phyloP scores from a whole-genome alignment of 768 basidiomycete species.

The Lactifluus piperatus region DNA sequence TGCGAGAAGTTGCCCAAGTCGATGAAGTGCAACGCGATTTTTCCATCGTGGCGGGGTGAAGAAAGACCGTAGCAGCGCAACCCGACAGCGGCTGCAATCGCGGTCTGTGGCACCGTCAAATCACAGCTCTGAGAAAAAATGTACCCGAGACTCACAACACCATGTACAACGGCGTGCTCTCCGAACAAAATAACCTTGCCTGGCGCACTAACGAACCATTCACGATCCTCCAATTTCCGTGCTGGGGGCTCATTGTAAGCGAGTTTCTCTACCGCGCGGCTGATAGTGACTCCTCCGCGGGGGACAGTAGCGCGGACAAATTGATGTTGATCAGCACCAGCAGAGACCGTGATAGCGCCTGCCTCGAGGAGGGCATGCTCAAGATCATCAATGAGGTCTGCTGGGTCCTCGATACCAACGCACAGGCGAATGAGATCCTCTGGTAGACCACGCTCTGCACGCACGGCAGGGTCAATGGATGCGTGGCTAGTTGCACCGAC shows the following conservation, averaged over 20 bases:
- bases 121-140: not conserved
- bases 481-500: slow-evolving; percentile 58
- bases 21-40: slow-evolving; percentile 64
- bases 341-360: slow-evolving; percentile 66
- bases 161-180: slow-evolving; percentile 97
- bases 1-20: slow-evolving; percentile 71
- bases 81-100: slow-evolving; percentile 90
- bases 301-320: slow-evolving; percentile 36
- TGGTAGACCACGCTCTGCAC: slow-evolving; percentile 94
- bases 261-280: slow-evolving; percentile 62
- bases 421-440: slow-evolving; percentile 97
- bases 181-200: slow-evolving; percentile 98
- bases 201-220: slow-evolving; percentile 90
- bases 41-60: slow-evolving; percentile 64
- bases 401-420: slow-evolving; percentile 94
- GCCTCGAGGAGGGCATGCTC: slow-evolving; percentile 88
- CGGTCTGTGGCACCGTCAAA: slow-evolving; percentile 47
- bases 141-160: slow-evolving; percentile 58
- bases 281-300: slow-evolving; percentile 31
- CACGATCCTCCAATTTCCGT: slow-evolving; percentile 31
- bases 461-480: slow-evolving; percentile 91
- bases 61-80: slow-evolving; percentile 89
- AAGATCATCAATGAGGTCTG: slow-evolving; percentile 90
- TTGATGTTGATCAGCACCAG: slow-evolving; percentile 39
- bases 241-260: slow-evolving; percentile 32